phyloP scores from a whole-genome alignment of 2,329 filamentous ascomycete species.

The Penicillium rolfsii region DNA sequence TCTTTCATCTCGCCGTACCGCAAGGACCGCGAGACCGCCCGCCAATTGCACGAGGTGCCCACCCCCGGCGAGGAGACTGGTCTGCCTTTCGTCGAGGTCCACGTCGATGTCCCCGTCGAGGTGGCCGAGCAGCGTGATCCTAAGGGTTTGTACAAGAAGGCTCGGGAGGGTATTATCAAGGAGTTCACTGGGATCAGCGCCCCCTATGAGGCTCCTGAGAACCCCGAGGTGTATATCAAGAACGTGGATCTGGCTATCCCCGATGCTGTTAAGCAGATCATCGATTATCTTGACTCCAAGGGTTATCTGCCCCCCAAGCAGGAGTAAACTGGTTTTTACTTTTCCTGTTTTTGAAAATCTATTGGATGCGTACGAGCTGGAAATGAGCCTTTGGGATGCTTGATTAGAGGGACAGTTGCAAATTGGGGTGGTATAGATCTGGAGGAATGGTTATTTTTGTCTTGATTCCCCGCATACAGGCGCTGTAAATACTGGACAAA shows the following conservation, averaged over 20 bases:
- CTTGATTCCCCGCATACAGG: slow-evolving; percentile 18
- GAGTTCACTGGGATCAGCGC: slow-evolving; percentile 96
- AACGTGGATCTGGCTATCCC: slow-evolving; percentile 82
- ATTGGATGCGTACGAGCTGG: not conserved
- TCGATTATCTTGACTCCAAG: slow-evolving; percentile 73
- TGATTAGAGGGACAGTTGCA: slow-evolving; percentile 8
- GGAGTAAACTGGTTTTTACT: slow-evolving; percentile 29
- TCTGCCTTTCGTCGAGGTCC: slow-evolving; percentile 91
- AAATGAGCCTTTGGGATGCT: not conserved
- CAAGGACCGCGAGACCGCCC: slow-evolving; percentile 80
- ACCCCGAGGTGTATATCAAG: slow-evolving; percentile 83
- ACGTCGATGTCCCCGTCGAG: slow-evolving; percentile 85
- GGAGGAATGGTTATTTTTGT: slow-evolving; percentile 3
- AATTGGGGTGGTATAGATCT: slow-evolving; percentile 16
- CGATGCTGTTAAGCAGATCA: slow-evolving; percentile 84
- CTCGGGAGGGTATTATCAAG: slow-evolving; percentile 88
- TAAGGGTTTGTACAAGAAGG: slow-evolving; percentile 98
- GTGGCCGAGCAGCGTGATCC: slow-evolving; percentile 94
- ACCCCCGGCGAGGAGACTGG: slow-evolving; percentile 61
- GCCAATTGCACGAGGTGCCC: slow-evolving; percentile 72
- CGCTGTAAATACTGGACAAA: slow-evolving; percentile 23
- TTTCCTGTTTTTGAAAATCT: not conserved
- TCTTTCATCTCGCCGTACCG: slow-evolving; percentile 97
- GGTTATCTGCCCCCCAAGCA: slow-evolving; percentile 58
- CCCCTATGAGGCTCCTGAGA: slow-evolving; percentile 87